phyloP scores from a whole-genome alignment of 2,329 filamentous ascomycete species.

The Arthroderma sp. region DNA sequence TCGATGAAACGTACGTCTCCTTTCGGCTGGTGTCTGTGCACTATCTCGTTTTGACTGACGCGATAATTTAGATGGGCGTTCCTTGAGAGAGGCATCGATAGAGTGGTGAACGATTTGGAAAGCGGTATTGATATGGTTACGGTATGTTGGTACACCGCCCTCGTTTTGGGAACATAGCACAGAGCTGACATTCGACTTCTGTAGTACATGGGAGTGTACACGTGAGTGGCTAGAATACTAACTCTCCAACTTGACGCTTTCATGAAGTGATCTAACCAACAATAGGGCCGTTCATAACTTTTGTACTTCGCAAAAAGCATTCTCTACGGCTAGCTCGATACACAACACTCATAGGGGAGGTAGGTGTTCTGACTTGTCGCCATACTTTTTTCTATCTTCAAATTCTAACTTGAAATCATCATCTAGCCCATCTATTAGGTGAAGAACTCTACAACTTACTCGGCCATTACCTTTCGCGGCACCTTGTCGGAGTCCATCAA shows the following conservation, averaged over 20 bases:
- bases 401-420: slow-evolving; percentile 6
- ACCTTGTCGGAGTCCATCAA: slow-evolving; percentile 58
- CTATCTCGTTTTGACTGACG: background rate
- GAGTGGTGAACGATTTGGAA: slow-evolving; percentile 85
- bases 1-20: slow-evolving; percentile 46
- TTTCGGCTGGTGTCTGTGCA: background rate
- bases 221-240: slow-evolving; percentile 37
- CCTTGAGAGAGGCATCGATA: slow-evolving; percentile 73
- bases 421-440: slow-evolving; percentile 72
- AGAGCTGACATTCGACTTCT: slow-evolving; percentile 2
- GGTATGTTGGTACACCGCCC: slow-evolving; percentile 33
- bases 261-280: slow-evolving; percentile 1
- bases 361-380: slow-evolving; percentile 24
- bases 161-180: too few species aligned
- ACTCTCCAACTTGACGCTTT: too few species aligned
- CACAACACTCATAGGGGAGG: slow-evolving; percentile 57
- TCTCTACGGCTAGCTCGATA: slow-evolving; percentile 41
- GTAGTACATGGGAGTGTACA: slow-evolving; percentile 93
- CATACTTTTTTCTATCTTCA: slow-evolving; percentile 8
- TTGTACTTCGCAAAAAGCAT: slow-evolving; percentile 92
- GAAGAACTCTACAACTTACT: slow-evolving; percentile 93
- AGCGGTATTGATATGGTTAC: slow-evolving; percentile 89
- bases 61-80: slow-evolving; percentile 61
- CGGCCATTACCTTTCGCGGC: slow-evolving; percentile 66
- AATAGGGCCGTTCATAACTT: slow-evolving; percentile 88